Evolutionary conservation across 2,329 filamentous ascomycete genomes (phyloP).

Genomic region (Colletotrichum shisoi): DNA sequence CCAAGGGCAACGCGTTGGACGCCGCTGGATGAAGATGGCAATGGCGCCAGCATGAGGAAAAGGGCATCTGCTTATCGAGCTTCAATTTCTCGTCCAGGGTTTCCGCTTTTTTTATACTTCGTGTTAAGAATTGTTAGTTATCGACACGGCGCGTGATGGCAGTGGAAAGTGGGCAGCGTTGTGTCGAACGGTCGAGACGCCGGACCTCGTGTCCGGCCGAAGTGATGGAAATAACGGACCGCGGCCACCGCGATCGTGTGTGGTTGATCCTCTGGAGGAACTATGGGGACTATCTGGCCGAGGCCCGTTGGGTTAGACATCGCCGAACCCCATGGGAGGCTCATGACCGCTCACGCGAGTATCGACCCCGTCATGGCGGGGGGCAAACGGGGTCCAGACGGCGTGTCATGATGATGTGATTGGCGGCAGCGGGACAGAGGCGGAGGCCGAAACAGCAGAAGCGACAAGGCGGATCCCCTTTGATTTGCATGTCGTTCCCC

Average conservation of each 20-base stretch:
- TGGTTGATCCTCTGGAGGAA: not conserved
- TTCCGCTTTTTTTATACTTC: not conserved
- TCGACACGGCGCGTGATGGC: slow-evolving; percentile 11
- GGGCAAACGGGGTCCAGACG: not conserved
- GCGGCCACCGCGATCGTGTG: not conserved
- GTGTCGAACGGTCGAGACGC: not conserved
- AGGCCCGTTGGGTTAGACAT: slow-evolving; percentile 2
- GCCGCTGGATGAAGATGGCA: not conserved
- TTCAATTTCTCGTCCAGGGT: slow-evolving; percentile 10
- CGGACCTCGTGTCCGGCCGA: slow-evolving; percentile 5
- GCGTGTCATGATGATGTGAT: slow-evolving; percentile 11
- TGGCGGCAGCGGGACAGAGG: slow-evolving; percentile 5
- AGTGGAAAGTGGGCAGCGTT: slow-evolving; percentile 20
- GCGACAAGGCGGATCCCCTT: not conserved
- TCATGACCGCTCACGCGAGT: slow-evolving; percentile 20
- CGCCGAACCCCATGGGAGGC: slow-evolving; percentile 21
- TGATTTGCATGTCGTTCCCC: slow-evolving; percentile 9
- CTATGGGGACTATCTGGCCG: not conserved
- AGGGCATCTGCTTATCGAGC: not conserved
- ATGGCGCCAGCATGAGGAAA: not conserved
- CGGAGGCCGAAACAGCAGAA: slow-evolving; percentile 29
- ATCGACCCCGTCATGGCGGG: not conserved
- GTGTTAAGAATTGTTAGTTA: not conserved
- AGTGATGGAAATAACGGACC: not conserved
- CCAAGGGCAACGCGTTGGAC: slow-evolving; percentile 4